These are phyloP conservation scores for Chaetomium strumarium DNA, from an alignment of 2,329 filamentous ascomycete species.

Conservation along the genomic window DNA sequence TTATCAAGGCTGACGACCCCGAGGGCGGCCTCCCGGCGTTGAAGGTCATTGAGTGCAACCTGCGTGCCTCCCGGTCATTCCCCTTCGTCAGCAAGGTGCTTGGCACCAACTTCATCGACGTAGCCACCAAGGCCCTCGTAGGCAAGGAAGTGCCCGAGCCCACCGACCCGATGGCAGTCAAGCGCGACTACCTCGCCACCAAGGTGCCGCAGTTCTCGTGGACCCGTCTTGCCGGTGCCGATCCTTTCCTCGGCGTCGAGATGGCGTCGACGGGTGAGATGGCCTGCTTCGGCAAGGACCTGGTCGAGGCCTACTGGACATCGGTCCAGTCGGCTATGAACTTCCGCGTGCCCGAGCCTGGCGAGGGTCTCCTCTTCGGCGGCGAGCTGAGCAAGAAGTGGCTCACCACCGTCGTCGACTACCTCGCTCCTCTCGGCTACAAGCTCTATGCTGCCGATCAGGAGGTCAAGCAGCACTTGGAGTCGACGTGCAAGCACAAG, in stretches of 20 bases:
- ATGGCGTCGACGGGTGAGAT: conserved; percentile 98
- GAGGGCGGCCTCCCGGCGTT: conserved; percentile 69
- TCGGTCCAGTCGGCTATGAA: conserved; percentile 98
- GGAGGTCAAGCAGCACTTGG: conserved; percentile 76
- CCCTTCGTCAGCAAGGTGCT: conserved; percentile 97
- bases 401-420: conserved; percentile 76
- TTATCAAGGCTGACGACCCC: conserved; percentile 83
- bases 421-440: conserved; percentile 83
- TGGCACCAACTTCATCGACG: conserved; percentile 92
- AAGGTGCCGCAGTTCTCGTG: conserved; percentile 99
- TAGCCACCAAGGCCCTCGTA: conserved; percentile 86
- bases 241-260: conserved; percentile 96
- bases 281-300: conserved; percentile 94
- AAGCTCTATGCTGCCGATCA: conserved; percentile 84
- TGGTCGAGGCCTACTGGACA: conserved; percentile 96
- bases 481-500: conserved; percentile 61
- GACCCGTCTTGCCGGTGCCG: conserved; percentile 94
- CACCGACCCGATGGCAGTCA: conserved; percentile 78
- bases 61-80: conserved; percentile 95
- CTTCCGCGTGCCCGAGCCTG: conserved; percentile 92
- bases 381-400: conserved; percentile 69
- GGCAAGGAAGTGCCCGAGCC: conserved; percentile 79
- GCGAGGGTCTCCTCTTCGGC: conserved; percentile 91
- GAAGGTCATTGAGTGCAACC: conserved; percentile 98
- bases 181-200: conserved; percentile 89